Evolutionary conservation across 257 asterid species (phyloP), one percentile per base, ranked within the genome.

Genomic region (Fraxinus americana): DNA sequence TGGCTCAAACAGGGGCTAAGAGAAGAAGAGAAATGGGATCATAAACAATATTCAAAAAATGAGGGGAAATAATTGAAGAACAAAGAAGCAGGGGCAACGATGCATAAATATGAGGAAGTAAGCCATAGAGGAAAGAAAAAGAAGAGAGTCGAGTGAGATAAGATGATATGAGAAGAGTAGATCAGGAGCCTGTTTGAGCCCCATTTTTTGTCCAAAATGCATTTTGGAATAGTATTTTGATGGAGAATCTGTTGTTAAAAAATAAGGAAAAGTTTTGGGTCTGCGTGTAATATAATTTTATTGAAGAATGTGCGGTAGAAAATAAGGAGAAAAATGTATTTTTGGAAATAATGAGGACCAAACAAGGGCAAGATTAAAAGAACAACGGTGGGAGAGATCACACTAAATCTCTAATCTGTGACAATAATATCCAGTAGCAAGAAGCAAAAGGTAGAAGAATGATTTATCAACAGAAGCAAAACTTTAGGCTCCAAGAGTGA

Each of bases 131-230:
- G 21, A 69, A 52, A 27, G 70, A 68, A 78, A 25, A 65, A 19
- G 35, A 27, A 34, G 71, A 70, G 38, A 30, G 66, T 41, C 35
- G 0, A 5, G 35, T 34, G 25, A 38, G 35, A 35, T 67, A 70
- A 76, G 73, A 69, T 29, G 14, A 75, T 6, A 29, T 54, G 75
- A 79, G 68, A 63, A 79, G 69, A 65, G 78, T 11, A 80, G 72
- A 30, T 65, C 2, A 32, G 34, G 34, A 32, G 34, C 34, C 4
- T 32, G 4, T 3, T 29, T 32, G 34, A 32, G 34, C 34, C 34
- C 34, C 34, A 32, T 32, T 32, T 32, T 32, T 32, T 32, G 34
- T 4, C 34, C 34, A 32, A 32, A 32, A 32, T 32, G 34, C 34
- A 32, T 32, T 32, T 32, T 32, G 34, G 34, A 32, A 2, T 2